Evolutionary conservation across 2,329 filamentous ascomycete species (phyloP).

Genomic region (Acrocalymma vagum): DNA sequence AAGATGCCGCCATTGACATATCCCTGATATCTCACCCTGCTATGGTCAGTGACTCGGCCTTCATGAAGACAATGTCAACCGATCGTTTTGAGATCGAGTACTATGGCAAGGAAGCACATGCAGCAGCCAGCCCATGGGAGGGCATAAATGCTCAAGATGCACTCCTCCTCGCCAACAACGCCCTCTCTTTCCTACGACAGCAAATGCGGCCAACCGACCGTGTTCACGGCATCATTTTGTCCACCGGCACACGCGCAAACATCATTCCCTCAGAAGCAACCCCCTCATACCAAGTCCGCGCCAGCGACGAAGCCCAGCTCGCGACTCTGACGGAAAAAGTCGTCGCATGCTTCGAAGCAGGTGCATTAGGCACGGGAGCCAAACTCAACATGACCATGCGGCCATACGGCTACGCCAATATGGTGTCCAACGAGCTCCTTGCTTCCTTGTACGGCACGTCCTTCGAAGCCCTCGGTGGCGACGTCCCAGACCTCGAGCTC

Average conservation of each 20-base stretch:
- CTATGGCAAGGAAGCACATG: slow-evolving; percentile 23
- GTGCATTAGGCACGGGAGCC: slow-evolving; percentile 18
- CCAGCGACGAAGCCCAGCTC: slow-evolving; percentile 16
- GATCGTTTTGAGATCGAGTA: slow-evolving; percentile 22
- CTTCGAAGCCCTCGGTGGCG: slow-evolving; percentile 10
- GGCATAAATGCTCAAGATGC: slow-evolving; percentile 32
- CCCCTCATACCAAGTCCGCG: slow-evolving; percentile 17
- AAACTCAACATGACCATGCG: slow-evolving; percentile 18
- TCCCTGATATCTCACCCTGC: slow-evolving; percentile 43
- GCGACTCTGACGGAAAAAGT: slow-evolving; percentile 13
- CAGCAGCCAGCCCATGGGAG: slow-evolving; percentile 44
- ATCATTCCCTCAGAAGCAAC: slow-evolving; percentile 14
- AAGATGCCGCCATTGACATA: slow-evolving; percentile 44
- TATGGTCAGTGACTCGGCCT: slow-evolving; percentile 51
- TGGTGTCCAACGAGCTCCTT: slow-evolving; percentile 20
- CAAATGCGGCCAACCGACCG: slow-evolving; percentile 21
- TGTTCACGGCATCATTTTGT: slow-evolving; percentile 23
- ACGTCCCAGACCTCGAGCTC: slow-evolving; percentile 8
- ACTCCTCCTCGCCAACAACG: slow-evolving; percentile 22
- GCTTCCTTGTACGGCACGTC: slow-evolving; percentile 10
- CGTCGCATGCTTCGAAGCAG: slow-evolving; percentile 20
- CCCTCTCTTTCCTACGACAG: slow-evolving; percentile 19
- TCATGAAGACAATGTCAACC: slow-evolving; percentile 57
- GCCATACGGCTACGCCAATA: slow-evolving; percentile 18
- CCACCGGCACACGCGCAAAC: slow-evolving; percentile 15